Conservation (phyloP, 176 grass and related monocot genomes). For the Carex littledalei region DNA sequence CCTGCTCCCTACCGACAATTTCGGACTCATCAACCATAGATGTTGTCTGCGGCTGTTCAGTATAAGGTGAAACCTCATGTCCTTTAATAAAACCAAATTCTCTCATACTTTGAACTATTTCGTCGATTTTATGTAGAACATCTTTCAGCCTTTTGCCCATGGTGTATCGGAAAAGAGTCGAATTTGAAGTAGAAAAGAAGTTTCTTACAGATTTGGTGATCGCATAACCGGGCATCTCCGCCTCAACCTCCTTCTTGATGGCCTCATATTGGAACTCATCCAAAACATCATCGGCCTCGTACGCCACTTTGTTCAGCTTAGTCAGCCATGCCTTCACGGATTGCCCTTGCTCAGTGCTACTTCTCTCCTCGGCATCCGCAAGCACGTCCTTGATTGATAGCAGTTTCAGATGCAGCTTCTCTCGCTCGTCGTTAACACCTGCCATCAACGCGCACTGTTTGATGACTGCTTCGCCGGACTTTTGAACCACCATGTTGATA, state of each 20-base stretch:
- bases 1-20: slow-evolving; percentile 22
- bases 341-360: neutral
- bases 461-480: neutral
- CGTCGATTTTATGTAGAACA: slow-evolving; percentile 10
- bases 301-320: neutral
- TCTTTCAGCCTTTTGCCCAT: slow-evolving; percentile 9
- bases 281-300: slow-evolving; percentile 33
- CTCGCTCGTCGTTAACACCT: neutral
- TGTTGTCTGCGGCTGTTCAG: neutral
- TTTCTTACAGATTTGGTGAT: neutral
- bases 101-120: neutral
- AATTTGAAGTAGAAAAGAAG: neutral
- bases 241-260: slow-evolving; percentile 4
- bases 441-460: neutral
- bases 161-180: slow-evolving; percentile 1
- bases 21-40: slow-evolving; percentile 9
- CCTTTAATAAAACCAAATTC: neutral
- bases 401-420: neutral
- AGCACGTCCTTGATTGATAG: neutral
- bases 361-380: slow-evolving; percentile 4
- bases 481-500: neutral
- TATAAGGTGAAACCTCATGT: neutral
- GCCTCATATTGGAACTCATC: slow-evolving; percentile 28
- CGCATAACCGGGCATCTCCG: neutral
- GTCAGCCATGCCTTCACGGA: slow-evolving; percentile 7